Evolutionary conservation across 2,329 filamentous ascomycete genomes (phyloP).

Genomic region (Calonectria multiphialidica): DNA sequence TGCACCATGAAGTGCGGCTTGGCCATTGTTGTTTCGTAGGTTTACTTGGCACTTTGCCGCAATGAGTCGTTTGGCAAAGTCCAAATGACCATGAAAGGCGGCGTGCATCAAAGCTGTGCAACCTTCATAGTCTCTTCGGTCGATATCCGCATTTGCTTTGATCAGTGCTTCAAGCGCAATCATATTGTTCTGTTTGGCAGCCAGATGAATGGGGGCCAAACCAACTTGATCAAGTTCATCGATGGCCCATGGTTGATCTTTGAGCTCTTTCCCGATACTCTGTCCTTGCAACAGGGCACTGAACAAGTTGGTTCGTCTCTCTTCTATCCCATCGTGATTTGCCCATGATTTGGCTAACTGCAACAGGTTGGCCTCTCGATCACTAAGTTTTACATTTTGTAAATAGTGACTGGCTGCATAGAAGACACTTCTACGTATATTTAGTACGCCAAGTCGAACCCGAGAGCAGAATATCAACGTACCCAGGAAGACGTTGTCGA

Average conservation of each 20-base stretch:
- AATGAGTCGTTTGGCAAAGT: neutral
- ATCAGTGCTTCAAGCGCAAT: neutral
- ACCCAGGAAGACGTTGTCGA: neutral
- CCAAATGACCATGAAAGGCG: neutral
- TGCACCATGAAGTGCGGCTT: neutral
- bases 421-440: neutral
- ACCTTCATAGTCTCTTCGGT: neutral
- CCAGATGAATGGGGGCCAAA: neutral
- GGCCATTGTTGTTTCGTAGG: neutral
- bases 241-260: neutral
- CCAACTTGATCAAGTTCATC: neutral
- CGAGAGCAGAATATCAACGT: neutral
- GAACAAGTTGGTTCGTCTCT: neutral
- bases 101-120: neutral
- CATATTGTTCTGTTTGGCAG: neutral
- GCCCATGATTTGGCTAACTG: neutral
- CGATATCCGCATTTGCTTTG: neutral
- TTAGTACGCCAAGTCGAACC: neutral
- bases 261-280: neutral
- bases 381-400: neutral
- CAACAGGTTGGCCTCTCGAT: neutral
- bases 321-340: neutral
- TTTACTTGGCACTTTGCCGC: neutral
- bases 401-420: neutral
- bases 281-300: neutral